phyloP scores from a whole-genome alignment of 768 basidiomycete genomes.

The Xerocomellus intermedius region DNA sequence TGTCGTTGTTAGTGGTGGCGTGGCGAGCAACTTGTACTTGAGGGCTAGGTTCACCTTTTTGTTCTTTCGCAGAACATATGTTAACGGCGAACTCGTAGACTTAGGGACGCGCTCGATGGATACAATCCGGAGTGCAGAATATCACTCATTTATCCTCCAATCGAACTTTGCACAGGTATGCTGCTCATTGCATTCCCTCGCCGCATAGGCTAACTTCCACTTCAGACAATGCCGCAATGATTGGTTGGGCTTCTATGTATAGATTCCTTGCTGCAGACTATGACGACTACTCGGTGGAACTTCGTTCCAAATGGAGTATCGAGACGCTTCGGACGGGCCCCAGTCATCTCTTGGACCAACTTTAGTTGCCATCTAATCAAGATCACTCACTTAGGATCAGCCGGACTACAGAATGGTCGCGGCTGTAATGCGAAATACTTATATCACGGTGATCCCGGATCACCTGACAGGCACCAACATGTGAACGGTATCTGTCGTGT shows the following conservation, averaged over 20 bases:
- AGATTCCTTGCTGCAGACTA: slow-evolving; percentile 64
- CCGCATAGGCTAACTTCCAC: neutral
- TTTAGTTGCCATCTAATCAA: neutral
- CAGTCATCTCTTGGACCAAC: neutral
- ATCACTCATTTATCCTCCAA: slow-evolving; percentile 68
- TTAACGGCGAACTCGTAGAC: slow-evolving; percentile 12
- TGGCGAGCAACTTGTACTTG: slow-evolving; percentile 81
- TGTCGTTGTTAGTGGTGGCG: slow-evolving; percentile 88
- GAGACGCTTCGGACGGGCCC: slow-evolving; percentile 34
- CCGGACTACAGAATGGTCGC: neutral
- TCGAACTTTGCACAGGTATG: slow-evolving; percentile 77
- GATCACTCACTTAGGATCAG: neutral
- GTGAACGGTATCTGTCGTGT: slow-evolving; percentile 9
- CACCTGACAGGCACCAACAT: neutral
- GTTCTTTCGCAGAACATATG: no score
- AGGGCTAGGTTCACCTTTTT: slow-evolving; percentile 35
- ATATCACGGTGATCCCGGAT: neutral
- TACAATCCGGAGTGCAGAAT: slow-evolving; percentile 35
- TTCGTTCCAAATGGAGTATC: slow-evolving; percentile 77
- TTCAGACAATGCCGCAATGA: slow-evolving; percentile 95
- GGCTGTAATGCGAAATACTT: neutral
- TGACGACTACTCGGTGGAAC: slow-evolving; percentile 59
- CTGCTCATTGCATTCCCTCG: neutral
- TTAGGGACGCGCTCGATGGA: slow-evolving; percentile 29
- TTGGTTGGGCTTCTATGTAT: slow-evolving; percentile 87